Evolutionary conservation across 2,329 filamentous ascomycete genomes (phyloP), one percentile per base, ranked within the genome.

Genomic region (Basipetospora sp.): DNA sequence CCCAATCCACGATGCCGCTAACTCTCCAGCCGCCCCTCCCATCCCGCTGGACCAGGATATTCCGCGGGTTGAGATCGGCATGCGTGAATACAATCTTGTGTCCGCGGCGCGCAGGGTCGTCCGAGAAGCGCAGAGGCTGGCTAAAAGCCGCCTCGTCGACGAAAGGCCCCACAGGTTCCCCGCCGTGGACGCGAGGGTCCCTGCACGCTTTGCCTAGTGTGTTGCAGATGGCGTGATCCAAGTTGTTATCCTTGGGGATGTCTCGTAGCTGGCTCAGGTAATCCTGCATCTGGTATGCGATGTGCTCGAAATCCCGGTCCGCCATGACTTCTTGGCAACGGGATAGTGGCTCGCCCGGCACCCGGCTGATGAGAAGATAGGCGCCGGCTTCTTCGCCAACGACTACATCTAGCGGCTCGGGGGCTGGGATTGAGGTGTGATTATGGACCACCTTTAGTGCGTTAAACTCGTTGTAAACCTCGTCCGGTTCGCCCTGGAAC

Each of bases 1-100:
- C 70, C 75, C 74, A 80, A 47, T 80, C 76, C 0, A 80, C 59
- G 1, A 79, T 41, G 1, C 74, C 76, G 0, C 48, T 57, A 6
- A 78, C 48, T 3, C 45, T 39, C 38, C 66, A 68, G 5, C 33
- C 19, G 32, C 11, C 10, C 3, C 4, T 26, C 25, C 33, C 22
- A 10, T 28, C 33, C 20, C 10, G 19, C 20, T 53, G 46, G 13
- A 58, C 46, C 13, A 56, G 36, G 16, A 58, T 56, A 31, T 57
- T 59, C 5, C 50, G 45, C 2, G 50, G 44, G 31, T 54, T 55
- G 5, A 58, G 46, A 34, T 57, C 53, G 2, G 50, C 52, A 37
- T 56, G 53, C 4, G 54, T 54, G 19, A 58, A 58, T 5, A 53
- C 43, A 13, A 53, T 50, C 16, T 41, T 40, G 36, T 56, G 19